These are phyloP conservation scores for Myxozyma geophila DNA, from an alignment of 805 yeast genomes.

Conservation along the genomic window DNA sequence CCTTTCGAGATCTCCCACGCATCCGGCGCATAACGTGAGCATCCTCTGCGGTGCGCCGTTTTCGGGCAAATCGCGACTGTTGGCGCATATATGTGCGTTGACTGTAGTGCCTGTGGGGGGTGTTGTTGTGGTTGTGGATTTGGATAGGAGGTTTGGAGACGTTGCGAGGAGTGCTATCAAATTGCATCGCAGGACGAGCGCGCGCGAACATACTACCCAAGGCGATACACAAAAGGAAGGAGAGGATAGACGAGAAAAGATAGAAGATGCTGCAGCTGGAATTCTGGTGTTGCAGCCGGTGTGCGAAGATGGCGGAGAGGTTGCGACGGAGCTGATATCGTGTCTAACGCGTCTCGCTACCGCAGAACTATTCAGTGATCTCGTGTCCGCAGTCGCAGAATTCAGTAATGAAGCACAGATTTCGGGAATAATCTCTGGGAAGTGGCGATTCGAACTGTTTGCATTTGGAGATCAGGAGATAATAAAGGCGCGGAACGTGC, in stretches of 20 bases:
- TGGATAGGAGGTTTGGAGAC: slow-evolving; percentile 26
- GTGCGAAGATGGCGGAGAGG: not conserved
- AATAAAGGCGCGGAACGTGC: not conserved
- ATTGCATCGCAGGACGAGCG: not conserved
- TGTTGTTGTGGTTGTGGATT: slow-evolving; percentile 26
- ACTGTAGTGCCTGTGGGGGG: slow-evolving; percentile 4
- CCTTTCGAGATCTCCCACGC: not conserved
- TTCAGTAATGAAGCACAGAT: not conserved
- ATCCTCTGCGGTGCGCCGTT: slow-evolving; percentile 27
- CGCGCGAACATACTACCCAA: not conserved
- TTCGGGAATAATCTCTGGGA: not conserved
- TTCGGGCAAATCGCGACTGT: slow-evolving; percentile 29
- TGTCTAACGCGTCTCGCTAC: slow-evolving; percentile 9
- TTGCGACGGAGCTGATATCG: not conserved
- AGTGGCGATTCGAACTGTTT: not conserved
- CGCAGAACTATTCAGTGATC: slow-evolving; percentile 6
- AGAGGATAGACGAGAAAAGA: not conserved
- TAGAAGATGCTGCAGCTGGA: not conserved
- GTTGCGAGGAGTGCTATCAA: not conserved
- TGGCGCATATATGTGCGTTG: slow-evolving; percentile 13
- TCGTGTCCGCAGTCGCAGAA: not conserved
- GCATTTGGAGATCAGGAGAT: not conserved
- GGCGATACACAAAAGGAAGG: not conserved
- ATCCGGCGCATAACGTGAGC: slow-evolving; percentile 6
- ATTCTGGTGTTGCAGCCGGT: slow-evolving; percentile 7